These are phyloP conservation scores for Nakazawaea molendinolei DNA, from an alignment of 805 yeast genomes.

Conservation along the genomic window DNA sequence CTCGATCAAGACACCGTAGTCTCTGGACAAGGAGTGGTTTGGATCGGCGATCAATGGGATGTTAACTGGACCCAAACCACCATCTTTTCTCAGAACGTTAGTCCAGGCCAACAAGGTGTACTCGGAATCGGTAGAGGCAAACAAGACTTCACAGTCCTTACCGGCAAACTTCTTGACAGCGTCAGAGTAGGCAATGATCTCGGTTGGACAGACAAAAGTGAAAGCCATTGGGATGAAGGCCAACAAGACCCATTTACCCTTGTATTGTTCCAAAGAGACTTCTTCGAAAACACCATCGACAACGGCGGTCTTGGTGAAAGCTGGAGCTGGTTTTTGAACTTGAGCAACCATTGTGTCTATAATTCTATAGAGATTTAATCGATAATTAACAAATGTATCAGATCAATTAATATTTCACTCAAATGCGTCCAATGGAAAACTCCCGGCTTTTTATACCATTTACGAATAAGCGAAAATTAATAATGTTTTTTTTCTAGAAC, in stretches of 20 bases:
- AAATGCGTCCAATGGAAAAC: too few species aligned
- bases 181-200: constrained; percentile 97
- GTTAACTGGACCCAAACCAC: constrained; percentile 95
- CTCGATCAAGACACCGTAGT: constrained; percentile 95
- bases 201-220: constrained; percentile 99
- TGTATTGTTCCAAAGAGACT: constrained; percentile 87
- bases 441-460: too few species aligned
- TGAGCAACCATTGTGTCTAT: constrained; percentile 71
- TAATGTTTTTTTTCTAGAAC: too few species aligned
- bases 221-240: constrained; percentile 98
- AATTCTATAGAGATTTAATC: not conserved
- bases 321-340: constrained; percentile 95
- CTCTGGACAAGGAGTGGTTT: constrained; percentile 90
- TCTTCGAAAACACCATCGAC: constrained; percentile 96
- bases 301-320: constrained; percentile 95
- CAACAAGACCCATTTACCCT: constrained; percentile 95
- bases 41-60: constrained; percentile 95
- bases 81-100: constrained; percentile 91
- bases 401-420: too few species aligned
- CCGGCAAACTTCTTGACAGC: constrained; percentile 86
- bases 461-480: too few species aligned
- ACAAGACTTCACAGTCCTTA: constrained; percentile 81
- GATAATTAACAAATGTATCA: too few species aligned
- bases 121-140: constrained; percentile 98
- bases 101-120: constrained; percentile 98